These are phyloP conservation scores for Aspergillus pseudoviridinutans DNA, from an alignment of 2,329 filamentous ascomycete genomes.

Conservation along the genomic window DNA sequence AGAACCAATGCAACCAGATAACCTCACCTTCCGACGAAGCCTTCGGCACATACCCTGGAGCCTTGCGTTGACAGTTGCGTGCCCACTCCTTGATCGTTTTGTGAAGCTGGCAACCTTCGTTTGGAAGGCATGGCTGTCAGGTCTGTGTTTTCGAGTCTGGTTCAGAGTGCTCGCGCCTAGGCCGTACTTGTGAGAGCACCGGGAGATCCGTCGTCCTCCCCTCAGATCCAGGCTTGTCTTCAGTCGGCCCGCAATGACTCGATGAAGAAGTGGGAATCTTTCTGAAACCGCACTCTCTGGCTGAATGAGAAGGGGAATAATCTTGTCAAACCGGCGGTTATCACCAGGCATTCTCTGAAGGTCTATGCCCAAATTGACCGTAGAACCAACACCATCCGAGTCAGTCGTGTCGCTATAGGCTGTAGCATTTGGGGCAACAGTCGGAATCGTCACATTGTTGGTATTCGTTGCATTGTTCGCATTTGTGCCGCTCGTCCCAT, in stretches of 20 bases:
- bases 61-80: background rate
- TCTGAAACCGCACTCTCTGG: slow-evolving; percentile 7
- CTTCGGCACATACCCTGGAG: background rate
- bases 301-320: slow-evolving; percentile 4
- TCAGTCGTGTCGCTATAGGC: background rate
- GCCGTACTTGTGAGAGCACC: slow-evolving; percentile 7
- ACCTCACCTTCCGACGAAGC: background rate
- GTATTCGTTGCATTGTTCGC: background rate
- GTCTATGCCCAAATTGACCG: background rate
- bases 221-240: slow-evolving; percentile 4
- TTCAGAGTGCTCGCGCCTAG: background rate
- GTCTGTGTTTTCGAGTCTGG: background rate
- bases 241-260: slow-evolving; percentile 6
- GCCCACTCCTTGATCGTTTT: background rate
- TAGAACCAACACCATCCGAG: background rate
- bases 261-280: slow-evolving; percentile 10
- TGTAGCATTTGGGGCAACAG: background rate
- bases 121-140: background rate
- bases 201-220: slow-evolving; percentile 7
- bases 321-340: background rate
- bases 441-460: background rate
- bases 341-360: background rate
- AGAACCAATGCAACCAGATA: background rate
- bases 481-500: background rate
- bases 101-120: background rate